These are phyloP conservation scores for Lodderomyces parapsilosis DNA, from an alignment of 1,139 yeast species.

Conservation along the genomic window DNA sequence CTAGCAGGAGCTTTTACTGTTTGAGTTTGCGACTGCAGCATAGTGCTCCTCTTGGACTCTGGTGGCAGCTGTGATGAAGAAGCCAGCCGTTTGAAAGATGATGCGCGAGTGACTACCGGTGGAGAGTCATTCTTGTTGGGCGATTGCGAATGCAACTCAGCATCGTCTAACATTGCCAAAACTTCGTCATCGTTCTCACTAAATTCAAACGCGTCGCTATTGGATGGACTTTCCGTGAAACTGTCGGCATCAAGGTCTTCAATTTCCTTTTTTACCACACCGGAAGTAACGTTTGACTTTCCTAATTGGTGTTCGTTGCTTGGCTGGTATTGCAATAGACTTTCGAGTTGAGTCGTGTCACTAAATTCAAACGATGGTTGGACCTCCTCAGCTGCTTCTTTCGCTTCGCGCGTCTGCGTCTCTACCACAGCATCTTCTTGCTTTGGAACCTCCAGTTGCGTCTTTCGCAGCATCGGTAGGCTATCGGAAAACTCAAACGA, in stretches of 20 bases:
- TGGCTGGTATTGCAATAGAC: neutral
- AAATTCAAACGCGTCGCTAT: slow-evolving; percentile 6
- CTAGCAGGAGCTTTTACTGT: slow-evolving; percentile 4
- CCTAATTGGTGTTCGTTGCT: slow-evolving; percentile 1
- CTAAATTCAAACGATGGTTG: slow-evolving; percentile 8
- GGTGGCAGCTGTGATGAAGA: neutral
- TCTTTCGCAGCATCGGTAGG: slow-evolving; percentile 2
- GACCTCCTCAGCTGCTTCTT: neutral
- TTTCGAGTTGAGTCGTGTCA: slow-evolving; percentile 1
- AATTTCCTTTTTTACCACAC: neutral
- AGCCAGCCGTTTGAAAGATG: slow-evolving; percentile 2
- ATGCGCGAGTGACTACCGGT: neutral
- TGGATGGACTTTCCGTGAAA: neutral
- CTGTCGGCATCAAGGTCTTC: neutral
- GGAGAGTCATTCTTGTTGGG: neutral
- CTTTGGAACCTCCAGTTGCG: neutral
- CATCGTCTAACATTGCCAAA: slow-evolving; percentile 4
- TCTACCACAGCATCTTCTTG: neutral
- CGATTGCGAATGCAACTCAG: slow-evolving; percentile 1
- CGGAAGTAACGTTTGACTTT: neutral
- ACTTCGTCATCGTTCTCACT: slow-evolving; percentile 8
- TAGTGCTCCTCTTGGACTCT: neutral
- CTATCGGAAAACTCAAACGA: slow-evolving; percentile 1
- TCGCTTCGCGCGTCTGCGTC: neutral
- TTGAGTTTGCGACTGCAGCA: neutral